These are phyloP conservation scores for Yamadazyma dendronema DNA, from an alignment of 1,139 yeast species.

Conservation along the genomic window DNA sequence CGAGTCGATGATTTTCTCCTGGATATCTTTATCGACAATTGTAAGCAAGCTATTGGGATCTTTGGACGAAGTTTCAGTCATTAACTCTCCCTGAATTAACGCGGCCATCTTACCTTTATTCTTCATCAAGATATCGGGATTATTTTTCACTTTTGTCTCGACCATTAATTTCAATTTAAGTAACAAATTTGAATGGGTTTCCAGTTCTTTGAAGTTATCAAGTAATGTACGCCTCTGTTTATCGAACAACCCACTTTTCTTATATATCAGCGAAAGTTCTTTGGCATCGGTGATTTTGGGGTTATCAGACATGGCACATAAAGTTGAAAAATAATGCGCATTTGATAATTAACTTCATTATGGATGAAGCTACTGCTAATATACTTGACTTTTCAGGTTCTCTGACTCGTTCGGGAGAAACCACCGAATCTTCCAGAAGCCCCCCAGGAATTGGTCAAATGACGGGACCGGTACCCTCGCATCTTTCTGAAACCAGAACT, in stretches of 20 bases:
- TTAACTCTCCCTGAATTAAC: constrained; percentile 49
- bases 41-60: constrained; percentile 23
- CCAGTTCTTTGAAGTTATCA: constrained; percentile 43
- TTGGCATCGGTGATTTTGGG: constrained; percentile 30
- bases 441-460: constrained; percentile 1
- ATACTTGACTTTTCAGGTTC: no score
- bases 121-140: constrained; percentile 48
- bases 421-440: background rate
- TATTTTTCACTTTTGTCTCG: constrained; percentile 46
- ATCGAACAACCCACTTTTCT: constrained; percentile 53
- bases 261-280: constrained; percentile 42
- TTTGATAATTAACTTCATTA: no score
- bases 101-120: constrained; percentile 56
- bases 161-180: constrained; percentile 44
- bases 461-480: constrained; percentile 3
- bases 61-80: constrained; percentile 21
- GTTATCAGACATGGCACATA: background rate
- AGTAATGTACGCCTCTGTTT: constrained; percentile 41
- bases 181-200: constrained; percentile 42
- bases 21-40: constrained; percentile 47
- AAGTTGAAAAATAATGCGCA: constrained; percentile 11
- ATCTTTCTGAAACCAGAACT: constrained; percentile 8
- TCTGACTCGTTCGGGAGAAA: background rate
- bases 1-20: constrained; percentile 45
- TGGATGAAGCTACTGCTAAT: no score